Base-by-base conservation (phyloP, 768 basidiomycete genomes). In the Hericium rajendrae region DNA sequence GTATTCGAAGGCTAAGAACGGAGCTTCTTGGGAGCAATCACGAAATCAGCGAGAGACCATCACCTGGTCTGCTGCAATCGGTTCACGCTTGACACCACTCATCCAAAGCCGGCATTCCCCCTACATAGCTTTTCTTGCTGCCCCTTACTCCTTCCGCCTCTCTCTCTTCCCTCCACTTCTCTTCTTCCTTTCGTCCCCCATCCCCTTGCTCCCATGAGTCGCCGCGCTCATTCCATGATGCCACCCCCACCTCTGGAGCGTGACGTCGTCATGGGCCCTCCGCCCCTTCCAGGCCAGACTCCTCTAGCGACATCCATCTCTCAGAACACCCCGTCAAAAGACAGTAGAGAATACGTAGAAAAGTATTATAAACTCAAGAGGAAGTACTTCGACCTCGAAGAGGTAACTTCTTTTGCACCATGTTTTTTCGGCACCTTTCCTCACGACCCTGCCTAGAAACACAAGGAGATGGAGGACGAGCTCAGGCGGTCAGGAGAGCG, bases 281-380 rank as follows among this genome's bases (percentile, higher is more conserved):
- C 78, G 0, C 74, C 76, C 0, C 65, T 72, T 37, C 70, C 73
- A 48, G 62, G 72, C 13, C 73, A 74, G 62, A 57, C 67, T 54
- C 64, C 71, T 15, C 53, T 70, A 12, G 49, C 68, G 12, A 70
- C 65, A 28, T 65, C 67, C 16, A 53, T 65, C 2, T 50, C 66
- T 20, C 67, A 71, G 10, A 71, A 67, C 32, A n/a, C n/a, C 43
- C 43, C 43, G n/a, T 54, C 67, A 15, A 62, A 72, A 54, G 76
- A 79, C 57, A 64, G 58, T 53, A 75, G 74, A 53, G 84, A 83
- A 52, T 67, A 77, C 60, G 64, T 65, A 50, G 84, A 86, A 71
- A 87, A 85, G 69, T 85, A 86, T 68, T 73, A 71, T 59, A 80
- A 76, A 61, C 73, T 87, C 54, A 89, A 89, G 67, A 71, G 82